Evolutionary conservation across 1,139 yeast genomes (phyloP).

Genomic region (Diutina scorzettiae): DNA sequence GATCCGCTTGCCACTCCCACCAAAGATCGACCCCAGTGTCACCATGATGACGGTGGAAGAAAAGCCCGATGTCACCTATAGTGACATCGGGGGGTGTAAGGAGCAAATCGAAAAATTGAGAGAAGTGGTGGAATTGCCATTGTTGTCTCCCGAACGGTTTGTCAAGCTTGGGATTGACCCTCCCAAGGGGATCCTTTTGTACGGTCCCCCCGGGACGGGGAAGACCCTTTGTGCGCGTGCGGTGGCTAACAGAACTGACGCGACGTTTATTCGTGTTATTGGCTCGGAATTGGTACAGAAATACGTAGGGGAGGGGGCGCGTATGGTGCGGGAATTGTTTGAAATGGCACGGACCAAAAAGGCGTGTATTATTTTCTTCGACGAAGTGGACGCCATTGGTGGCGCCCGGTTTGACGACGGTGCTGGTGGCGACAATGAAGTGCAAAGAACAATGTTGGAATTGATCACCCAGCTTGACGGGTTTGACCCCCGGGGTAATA

Average conservation of each 20-base stretch:
- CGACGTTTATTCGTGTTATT: slow-evolving; percentile 93
- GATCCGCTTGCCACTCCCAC: slow-evolving; percentile 93
- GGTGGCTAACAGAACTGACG: slow-evolving; percentile 97
- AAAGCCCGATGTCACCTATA: slow-evolving; percentile 84
- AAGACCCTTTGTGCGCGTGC: slow-evolving; percentile 97
- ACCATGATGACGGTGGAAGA: slow-evolving; percentile 99
- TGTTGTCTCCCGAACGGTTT: slow-evolving; percentile 89
- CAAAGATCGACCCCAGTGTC: slow-evolving; percentile 92
- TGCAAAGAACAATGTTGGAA: slow-evolving; percentile 97
- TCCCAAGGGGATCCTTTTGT: slow-evolving; percentile 89
- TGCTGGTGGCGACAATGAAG: slow-evolving; percentile 99
- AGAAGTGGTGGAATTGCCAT: slow-evolving; percentile 93
- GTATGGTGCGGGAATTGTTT: slow-evolving; percentile 96
- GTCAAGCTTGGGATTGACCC: slow-evolving; percentile 96
- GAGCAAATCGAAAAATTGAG: slow-evolving; percentile 94
- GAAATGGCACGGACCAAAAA: slow-evolving; percentile 98
- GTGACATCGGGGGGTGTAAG: slow-evolving; percentile 96
- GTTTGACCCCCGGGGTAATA: slow-evolving; percentile 95
- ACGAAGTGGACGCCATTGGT: slow-evolving; percentile 97
- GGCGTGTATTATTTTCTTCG: slow-evolving; percentile 93
- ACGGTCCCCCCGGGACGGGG: slow-evolving; percentile 99
- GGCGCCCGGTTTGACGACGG: slow-evolving; percentile 99
- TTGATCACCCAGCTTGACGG: slow-evolving; percentile 95
- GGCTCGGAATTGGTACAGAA: slow-evolving; percentile 97
- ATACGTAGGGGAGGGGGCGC: slow-evolving; percentile 98